These are phyloP conservation scores for Quercus variabilis DNA, from an alignment of 306 rosid species.

Conservation along the genomic window DNA sequence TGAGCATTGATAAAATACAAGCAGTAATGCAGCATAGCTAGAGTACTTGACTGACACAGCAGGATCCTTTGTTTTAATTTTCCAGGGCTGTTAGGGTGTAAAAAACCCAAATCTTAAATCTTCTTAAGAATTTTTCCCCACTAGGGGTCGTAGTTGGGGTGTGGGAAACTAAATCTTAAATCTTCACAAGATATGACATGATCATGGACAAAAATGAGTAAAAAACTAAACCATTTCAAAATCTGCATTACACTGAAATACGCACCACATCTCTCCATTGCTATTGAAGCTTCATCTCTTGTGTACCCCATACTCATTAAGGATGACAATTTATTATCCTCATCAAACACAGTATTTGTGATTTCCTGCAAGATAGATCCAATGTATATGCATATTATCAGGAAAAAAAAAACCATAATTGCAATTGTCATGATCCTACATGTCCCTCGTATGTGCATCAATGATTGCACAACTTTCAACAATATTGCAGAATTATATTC, in stretches of 20 bases:
- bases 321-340: conserved; percentile 27
- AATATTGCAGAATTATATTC: neutral
- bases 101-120: neutral
- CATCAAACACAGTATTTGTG: conserved; percentile 32
- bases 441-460: neutral
- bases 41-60: neutral
- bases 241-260: neutral
- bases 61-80: neutral
- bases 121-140: no score
- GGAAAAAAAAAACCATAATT: neutral
- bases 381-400: neutral
- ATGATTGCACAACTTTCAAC: neutral
- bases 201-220: neutral
- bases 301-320: conserved; percentile 76
- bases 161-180: neutral
- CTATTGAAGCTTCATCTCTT: conserved; percentile 58
- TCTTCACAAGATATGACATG: no score
- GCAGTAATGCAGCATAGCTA: neutral
- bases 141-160: neutral
- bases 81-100: neutral
- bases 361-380: conserved; percentile 46
- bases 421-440: neutral
- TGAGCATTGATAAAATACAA: no score
- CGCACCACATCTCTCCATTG: conserved; percentile 87
- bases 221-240: neutral